Conservation (phyloP, 73 alveolate genomes). For the Paramecium biaurelia region DNA sequence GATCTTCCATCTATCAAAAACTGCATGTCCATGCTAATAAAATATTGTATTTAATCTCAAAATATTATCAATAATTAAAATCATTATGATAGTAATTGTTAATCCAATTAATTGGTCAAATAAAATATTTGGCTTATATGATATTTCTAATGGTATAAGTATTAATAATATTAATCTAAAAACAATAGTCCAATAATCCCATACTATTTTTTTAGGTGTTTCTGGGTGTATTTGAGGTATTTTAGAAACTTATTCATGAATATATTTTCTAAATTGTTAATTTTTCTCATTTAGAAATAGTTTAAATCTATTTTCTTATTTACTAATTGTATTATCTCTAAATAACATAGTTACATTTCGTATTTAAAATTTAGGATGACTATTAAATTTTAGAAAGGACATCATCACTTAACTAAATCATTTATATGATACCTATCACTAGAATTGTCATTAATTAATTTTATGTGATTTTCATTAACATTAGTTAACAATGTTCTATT, state of each 20-base stretch:
- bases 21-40: conserved; percentile 18
- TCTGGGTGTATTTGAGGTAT: conserved; percentile 30
- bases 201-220: background rate
- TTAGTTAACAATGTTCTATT: background rate
- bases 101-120: background rate
- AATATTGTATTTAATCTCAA: conserved; percentile 8
- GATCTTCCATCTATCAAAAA: background rate
- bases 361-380: background rate
- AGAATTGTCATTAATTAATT: background rate
- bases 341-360: background rate
- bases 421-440: background rate
- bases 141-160: conserved; percentile 28
- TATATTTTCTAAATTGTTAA: background rate
- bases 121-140: background rate
- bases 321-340: background rate
- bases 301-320: background rate
- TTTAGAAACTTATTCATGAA: background rate
- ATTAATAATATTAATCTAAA: background rate
- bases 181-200: background rate
- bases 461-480: background rate
- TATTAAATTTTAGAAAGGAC: background rate
- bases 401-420: background rate
- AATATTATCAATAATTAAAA: background rate
- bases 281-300: background rate
- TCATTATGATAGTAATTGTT: background rate